These are phyloP conservation scores for Fusarium pseudograminearum DNA, from an alignment of 2,329 filamentous ascomycete species.

Conservation along the genomic window DNA sequence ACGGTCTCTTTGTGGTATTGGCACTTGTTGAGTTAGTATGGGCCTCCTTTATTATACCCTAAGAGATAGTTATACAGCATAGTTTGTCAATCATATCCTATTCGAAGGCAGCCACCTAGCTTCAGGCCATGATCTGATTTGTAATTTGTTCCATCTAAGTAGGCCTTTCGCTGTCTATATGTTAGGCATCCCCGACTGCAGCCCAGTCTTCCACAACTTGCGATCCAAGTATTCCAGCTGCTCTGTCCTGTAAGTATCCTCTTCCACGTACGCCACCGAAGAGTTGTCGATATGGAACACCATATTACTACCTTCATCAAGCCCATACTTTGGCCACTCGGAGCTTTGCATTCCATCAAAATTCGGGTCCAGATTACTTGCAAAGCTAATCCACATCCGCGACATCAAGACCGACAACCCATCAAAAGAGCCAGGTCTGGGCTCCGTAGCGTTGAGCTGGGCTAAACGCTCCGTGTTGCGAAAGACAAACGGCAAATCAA, in stretches of 20 bases:
- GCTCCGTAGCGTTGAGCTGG: slow-evolving; percentile 13
- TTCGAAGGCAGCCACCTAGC: not conserved
- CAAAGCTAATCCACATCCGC: slow-evolving; percentile 35
- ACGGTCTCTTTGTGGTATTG: not conserved
- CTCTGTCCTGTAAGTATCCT: slow-evolving; percentile 20
- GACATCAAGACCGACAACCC: slow-evolving; percentile 18
- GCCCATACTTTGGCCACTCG: slow-evolving; percentile 17
- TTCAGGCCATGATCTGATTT: not conserved
- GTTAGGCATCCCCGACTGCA: slow-evolving; percentile 1
- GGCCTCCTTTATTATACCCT: not conserved
- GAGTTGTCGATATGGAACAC: slow-evolving; percentile 30
- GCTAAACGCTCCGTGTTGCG: slow-evolving; percentile 13
- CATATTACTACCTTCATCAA: not conserved
- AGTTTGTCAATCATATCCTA: not conserved
- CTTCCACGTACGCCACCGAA: slow-evolving; percentile 15
- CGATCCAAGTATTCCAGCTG: slow-evolving; percentile 32
- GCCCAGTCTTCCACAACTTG: slow-evolving; percentile 24
- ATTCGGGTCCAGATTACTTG: slow-evolving; percentile 15
- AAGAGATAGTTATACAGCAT: not conserved
- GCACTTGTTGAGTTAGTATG: too few relatives aligned
- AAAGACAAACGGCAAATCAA: slow-evolving; percentile 27
- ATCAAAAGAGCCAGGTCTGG: slow-evolving; percentile 3
- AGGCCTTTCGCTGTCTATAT: not conserved
- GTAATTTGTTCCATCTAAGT: not conserved
- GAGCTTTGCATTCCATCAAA: slow-evolving; percentile 14